Conservation (phyloP, 2,329 filamentous ascomycete species). For the Fusarium praegraminearum region DNA sequence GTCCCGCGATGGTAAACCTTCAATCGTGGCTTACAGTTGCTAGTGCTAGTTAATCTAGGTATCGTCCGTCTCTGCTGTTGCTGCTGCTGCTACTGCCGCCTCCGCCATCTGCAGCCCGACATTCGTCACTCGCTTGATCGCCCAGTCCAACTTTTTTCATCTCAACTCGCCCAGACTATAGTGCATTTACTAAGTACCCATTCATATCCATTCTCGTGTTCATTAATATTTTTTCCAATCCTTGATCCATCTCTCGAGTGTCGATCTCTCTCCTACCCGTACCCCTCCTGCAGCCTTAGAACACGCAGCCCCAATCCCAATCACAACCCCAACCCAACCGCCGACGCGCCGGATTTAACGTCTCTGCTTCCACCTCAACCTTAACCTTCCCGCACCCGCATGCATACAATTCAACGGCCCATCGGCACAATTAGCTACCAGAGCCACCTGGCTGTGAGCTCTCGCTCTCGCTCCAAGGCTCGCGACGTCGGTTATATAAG, state of each 20-base stretch:
- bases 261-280: constrained; percentile 19
- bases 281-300: constrained; percentile 34
- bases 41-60: too few species aligned
- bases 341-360: constrained; percentile 31
- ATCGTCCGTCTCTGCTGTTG: not conserved
- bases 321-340: constrained; percentile 4
- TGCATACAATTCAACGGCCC: constrained; percentile 30
- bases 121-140: constrained; percentile 31
- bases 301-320: constrained; percentile 29
- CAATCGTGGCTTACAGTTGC: too few species aligned
- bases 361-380: constrained; percentile 22
- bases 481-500: constrained; percentile 38
- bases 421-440: constrained; percentile 24
- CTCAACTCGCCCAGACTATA: constrained; percentile 12
- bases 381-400: constrained; percentile 27
- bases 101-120: constrained; percentile 35
- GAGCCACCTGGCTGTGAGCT: constrained; percentile 28
- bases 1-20: too few species aligned
- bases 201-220: constrained; percentile 17
- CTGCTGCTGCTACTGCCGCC: constrained; percentile 4
- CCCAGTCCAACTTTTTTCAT: constrained; percentile 22
- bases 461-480: constrained; percentile 35
- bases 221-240: constrained; percentile 1
- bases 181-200: not conserved
- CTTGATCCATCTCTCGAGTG: constrained; percentile 19